Evolutionary conservation across 257 asterid genomes (phyloP), one percentile per base, ranked within the genome.

Genomic region (Verbena officinalis): DNA sequence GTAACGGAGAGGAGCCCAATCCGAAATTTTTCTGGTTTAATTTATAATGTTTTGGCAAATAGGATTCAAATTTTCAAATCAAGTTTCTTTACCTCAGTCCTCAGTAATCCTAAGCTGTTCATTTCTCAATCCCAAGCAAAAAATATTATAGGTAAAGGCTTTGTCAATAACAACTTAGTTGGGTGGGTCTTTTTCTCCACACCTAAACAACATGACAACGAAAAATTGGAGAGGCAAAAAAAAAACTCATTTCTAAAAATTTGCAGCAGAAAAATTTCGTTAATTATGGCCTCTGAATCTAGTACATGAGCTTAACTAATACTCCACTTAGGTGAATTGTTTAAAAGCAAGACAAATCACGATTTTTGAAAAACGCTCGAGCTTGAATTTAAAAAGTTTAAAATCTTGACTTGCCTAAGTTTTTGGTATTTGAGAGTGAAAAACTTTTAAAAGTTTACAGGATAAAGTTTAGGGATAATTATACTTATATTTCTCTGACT

Each of bases 61-160:
- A 24, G 39, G 23, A 27, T 27, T 52, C 55, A 61, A 44, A 60
- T 12, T 24, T 61, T n/a, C 31, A 61, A 44, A 27, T 7, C 20
- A 44, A 16, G 15, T 13, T 5, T 2, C 12, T 43, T 45, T n/a
- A 44, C 19, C 16, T n/a, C n/a, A n/a, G n/a, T n/a, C n/a, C n/a
- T n/a, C 38, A 45, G 31, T 4, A 53, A 16, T 45, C 10, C 21
- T 7, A 17, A 4, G 9, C 49, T 12, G 20, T n/a, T 43, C 17
- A 43, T 3, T 46, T 24, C 7, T 16, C 19, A 17, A 46, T 0
- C 31, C 31, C 15, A 49, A 31, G 27, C 7, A 42, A 33, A 11
- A 55, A 55, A 55, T 7, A 24, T 7, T 14, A 14, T 31, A 14
- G 30, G 22, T 14, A 5, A 24, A 30, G 24, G 22, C 40, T 3